phyloP scores from a whole-genome alignment of 108 stramenopile species.

The Nannochloropsis gaditana region DNA sequence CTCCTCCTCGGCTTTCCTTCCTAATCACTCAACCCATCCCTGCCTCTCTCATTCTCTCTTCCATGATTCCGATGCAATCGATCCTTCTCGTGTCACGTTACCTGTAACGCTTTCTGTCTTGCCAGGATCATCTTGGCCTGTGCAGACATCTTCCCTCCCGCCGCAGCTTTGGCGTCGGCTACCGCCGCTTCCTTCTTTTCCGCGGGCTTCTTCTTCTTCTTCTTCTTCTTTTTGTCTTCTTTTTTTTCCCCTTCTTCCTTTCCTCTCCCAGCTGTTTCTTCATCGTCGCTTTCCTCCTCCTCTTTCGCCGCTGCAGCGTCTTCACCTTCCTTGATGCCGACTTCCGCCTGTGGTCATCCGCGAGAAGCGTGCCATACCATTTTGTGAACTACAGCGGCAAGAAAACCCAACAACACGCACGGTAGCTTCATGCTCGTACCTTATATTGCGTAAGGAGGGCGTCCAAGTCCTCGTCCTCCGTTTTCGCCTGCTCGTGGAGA shows the following conservation, averaged over 20 bases:
- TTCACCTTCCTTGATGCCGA: slow-evolving; percentile 13
- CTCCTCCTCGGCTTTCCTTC: not conserved
- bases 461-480: not conserved
- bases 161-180: not conserved
- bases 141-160: not conserved
- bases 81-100: slow-evolving; percentile 9
- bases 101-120: not conserved
- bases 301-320: not conserved
- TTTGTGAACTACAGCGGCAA: no score
- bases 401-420: no score
- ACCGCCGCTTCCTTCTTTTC: not conserved
- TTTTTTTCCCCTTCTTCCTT: slow-evolving; percentile 25
- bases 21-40: slow-evolving; percentile 28
- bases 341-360: not conserved
- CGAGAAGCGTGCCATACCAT: no score
- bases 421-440: not conserved
- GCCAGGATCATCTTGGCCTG: not conserved
- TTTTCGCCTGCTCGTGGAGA: not conserved
- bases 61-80: no score
- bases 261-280: not conserved
- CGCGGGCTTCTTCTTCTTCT: slow-evolving; percentile 44
- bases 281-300: slow-evolving; percentile 17
- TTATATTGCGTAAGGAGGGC: slow-evolving; percentile 17
- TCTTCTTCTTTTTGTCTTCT: slow-evolving; percentile 51
- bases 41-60: slow-evolving; percentile 47